Percentiles rank a stretch among this genome's conserved stretches.
These are phyloP conservation scores for Mentha longifolia DNA, from an alignment of 257 asterid genomes.

Conservation along the genomic window DNA sequence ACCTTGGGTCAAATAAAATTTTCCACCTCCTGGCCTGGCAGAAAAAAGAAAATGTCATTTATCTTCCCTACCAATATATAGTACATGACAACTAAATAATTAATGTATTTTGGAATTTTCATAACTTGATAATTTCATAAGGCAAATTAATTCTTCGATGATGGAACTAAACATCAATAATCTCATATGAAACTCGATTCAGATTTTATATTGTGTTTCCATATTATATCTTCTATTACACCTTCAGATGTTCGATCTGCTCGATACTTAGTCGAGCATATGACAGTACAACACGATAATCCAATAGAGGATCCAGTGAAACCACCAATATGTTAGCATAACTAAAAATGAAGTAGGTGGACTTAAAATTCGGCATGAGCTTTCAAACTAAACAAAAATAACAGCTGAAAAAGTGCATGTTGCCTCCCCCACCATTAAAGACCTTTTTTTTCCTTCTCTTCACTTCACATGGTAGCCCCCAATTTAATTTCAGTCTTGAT, in stretches of 20 bases:
- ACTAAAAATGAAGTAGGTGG: conserved; percentile 8
- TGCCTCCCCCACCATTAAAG: conserved; percentile 21
- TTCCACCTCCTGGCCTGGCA: not conserved
- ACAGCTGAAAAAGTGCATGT: conserved; percentile 31
- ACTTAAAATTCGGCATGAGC: conserved; percentile 20
- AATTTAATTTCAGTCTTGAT: conserved; percentile 16
- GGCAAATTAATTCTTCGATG: too few species aligned
- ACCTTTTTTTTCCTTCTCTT: not conserved
- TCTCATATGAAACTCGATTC: too few species aligned
- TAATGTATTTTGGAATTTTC: not conserved
- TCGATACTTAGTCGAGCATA: too few species aligned
- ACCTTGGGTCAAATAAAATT: not conserved
- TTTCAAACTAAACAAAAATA: conserved; percentile 24
- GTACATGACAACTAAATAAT: too few species aligned
- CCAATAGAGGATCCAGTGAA: too few species aligned
- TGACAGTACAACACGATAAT: too few species aligned
- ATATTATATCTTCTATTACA: too few species aligned
- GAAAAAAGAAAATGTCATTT: not conserved
- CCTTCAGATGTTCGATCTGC: too few species aligned
- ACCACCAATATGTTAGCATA: too few species aligned
- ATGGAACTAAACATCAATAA: too few species aligned
- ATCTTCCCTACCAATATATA: not conserved
- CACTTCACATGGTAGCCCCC: conserved; percentile 43
- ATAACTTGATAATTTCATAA: too few species aligned
- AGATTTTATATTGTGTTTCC: too few species aligned